Evolutionary conservation across 2,329 filamentous ascomycete genomes (phyloP).

Genomic region (Cadophora gregata): DNA sequence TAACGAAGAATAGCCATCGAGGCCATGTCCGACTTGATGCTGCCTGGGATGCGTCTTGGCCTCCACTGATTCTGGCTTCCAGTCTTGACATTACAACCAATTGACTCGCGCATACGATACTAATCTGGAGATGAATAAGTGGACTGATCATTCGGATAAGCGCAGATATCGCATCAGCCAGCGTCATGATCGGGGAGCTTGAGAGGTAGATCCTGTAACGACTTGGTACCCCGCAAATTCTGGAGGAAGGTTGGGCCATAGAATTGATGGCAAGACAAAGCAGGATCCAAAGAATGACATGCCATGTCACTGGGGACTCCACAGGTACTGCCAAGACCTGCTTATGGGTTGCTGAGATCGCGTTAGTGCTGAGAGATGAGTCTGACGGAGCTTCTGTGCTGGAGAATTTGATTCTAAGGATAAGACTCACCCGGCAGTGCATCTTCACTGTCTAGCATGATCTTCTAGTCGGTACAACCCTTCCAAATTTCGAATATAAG

Average conservation of each 20-base stretch:
- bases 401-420: background rate
- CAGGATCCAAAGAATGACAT: conserved; percentile 32
- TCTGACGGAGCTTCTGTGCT: too few relatives aligned
- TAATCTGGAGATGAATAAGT: background rate
- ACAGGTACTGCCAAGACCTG: background rate
- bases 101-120: background rate
- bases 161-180: conserved; percentile 24
- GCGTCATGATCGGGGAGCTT: conserved; percentile 29
- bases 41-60: background rate
- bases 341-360: background rate
- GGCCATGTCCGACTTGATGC: conserved; percentile 17
- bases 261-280: conserved; percentile 31
- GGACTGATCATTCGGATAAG: conserved; percentile 19
- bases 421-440: background rate
- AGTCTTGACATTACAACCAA: background rate
- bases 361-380: background rate
- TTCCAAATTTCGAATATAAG: background rate
- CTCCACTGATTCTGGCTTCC: background rate
- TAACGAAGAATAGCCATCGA: conserved; percentile 29
- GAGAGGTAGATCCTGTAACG: conserved; percentile 28
- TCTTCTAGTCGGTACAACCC: background rate
- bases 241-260: conserved; percentile 33
- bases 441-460: background rate
- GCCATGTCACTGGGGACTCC: conserved; percentile 29
- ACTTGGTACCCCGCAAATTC: conserved; percentile 22